phyloP scores from a whole-genome alignment of 2,329 filamentous ascomycete genomes.

The Aspergillus proliferans region DNA sequence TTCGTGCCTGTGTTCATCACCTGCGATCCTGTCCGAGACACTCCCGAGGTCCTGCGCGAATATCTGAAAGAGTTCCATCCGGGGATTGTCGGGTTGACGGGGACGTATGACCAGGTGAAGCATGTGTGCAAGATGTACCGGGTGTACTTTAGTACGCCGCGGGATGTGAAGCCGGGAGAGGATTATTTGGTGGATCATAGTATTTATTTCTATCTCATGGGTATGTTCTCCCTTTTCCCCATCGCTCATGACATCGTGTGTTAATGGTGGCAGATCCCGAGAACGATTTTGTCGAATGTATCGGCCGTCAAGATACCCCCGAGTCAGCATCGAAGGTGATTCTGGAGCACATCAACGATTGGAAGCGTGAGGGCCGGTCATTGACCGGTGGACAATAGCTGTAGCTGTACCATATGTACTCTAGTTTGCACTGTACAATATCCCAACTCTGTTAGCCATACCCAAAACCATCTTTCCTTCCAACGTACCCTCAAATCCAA shows the following conservation, averaged over 20 bases:
- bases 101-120: slow-evolving; percentile 90
- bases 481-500: neutral
- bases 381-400: slow-evolving; percentile 35
- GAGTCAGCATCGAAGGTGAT: slow-evolving; percentile 80
- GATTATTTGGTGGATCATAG: slow-evolving; percentile 98
- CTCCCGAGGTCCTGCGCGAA: slow-evolving; percentile 70
- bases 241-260: neutral
- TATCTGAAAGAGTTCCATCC: slow-evolving; percentile 91
- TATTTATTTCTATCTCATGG: slow-evolving; percentile 99
- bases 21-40: slow-evolving; percentile 89
- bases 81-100: slow-evolving; percentile 79
- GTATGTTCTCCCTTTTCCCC: slow-evolving; percentile 36
- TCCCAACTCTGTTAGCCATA: slow-evolving; percentile 16
- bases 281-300: slow-evolving; percentile 94
- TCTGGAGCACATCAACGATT: slow-evolving; percentile 74
- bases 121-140: slow-evolving; percentile 90
- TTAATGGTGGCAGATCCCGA: slow-evolving; percentile 64
- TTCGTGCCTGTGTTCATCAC: slow-evolving; percentile 85
- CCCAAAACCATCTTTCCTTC: neutral
- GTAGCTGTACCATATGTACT: neutral
- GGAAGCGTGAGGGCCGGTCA: slow-evolving; percentile 51
- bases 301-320: slow-evolving; percentile 89
- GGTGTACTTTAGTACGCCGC: slow-evolving; percentile 93
- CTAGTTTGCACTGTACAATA: slow-evolving; percentile 13
- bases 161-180: slow-evolving; percentile 80